phyloP scores from a whole-genome alignment of 345 rosid species.

The Eutrema heterophyllum region DNA sequence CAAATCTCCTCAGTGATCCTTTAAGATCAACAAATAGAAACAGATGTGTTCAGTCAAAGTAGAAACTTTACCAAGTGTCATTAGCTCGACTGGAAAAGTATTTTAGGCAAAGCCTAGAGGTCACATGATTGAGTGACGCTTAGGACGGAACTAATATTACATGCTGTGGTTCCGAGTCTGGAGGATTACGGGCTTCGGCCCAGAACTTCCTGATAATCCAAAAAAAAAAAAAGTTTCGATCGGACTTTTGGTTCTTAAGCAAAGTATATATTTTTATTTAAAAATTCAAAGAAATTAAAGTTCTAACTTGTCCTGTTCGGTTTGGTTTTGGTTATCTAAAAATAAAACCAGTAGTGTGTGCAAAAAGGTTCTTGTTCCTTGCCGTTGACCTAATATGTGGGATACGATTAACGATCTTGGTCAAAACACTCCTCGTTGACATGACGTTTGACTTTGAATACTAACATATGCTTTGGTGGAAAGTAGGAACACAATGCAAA shows the following conservation, averaged over 20 bases:
- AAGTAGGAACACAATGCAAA: conserved; percentile 35
- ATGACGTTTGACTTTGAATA: conserved; percentile 24
- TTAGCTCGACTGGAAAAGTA: too few species aligned
- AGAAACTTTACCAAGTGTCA: too few species aligned
- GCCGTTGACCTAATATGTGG: conserved; percentile 4
- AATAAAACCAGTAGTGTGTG: not conserved
- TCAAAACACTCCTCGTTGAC: conserved; percentile 20
- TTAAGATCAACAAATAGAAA: too few species aligned
- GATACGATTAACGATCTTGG: not conserved
- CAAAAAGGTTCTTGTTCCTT: not conserved
- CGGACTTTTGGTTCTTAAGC: not conserved
- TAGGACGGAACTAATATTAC: too few species aligned
- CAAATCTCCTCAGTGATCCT: too few species aligned
- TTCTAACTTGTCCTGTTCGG: not conserved
- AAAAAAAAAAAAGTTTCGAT: too few species aligned
- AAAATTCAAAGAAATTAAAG: not conserved
- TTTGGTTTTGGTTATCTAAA: not conserved
- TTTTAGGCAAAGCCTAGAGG: too few species aligned
- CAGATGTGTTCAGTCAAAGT: too few species aligned
- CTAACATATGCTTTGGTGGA: conserved; percentile 20
- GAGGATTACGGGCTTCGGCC: too few species aligned
- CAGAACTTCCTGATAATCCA: too few species aligned
- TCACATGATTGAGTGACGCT: too few species aligned
- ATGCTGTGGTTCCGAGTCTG: too few species aligned
- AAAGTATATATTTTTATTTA: not conserved